Percentiles rank a stretch among this genome's conserved stretches.
These are phyloP conservation scores for Penicillium egyptiacum DNA, from an alignment of 495 filamentous ascomycete genomes.

Conservation along the genomic window DNA sequence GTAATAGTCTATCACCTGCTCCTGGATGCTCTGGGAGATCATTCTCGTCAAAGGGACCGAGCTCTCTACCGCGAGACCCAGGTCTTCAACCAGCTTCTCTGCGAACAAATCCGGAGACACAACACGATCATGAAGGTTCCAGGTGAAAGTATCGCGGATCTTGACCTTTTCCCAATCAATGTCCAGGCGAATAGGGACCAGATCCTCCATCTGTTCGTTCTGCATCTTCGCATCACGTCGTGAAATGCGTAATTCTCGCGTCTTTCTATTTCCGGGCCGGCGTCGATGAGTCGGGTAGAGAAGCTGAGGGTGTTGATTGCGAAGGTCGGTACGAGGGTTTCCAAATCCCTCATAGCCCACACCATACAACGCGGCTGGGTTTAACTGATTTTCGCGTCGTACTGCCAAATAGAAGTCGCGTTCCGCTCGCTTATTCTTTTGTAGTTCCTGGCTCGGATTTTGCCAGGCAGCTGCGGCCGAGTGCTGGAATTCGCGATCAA, in stretches of 20 bases:
- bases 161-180: constrained; percentile 96
- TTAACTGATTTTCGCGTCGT: constrained; percentile 48
- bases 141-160: constrained; percentile 96
- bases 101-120: constrained; percentile 78
- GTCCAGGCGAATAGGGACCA: constrained; percentile 88
- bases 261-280: constrained; percentile 70
- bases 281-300: constrained; percentile 74
- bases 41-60: constrained; percentile 66
- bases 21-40: constrained; percentile 75
- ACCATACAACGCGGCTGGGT: constrained; percentile 68
- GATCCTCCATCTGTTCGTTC: constrained; percentile 83
- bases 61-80: constrained; percentile 71
- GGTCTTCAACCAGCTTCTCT: constrained; percentile 85
- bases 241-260: constrained; percentile 65
- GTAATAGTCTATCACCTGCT: constrained; percentile 90
- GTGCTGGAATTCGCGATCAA: constrained; percentile 73
- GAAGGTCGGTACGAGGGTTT: constrained; percentile 74
- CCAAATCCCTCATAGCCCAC: constrained; percentile 87
- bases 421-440: constrained; percentile 55
- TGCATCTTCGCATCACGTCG: constrained; percentile 79
- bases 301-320: constrained; percentile 54
- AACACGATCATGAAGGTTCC: constrained; percentile 92
- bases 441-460: constrained; percentile 47
- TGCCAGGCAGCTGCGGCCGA: constrained; percentile 50
- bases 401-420: constrained; percentile 51